These are phyloP conservation scores for Dalbergia oliveri DNA, from an alignment of 306 rosid species.

Conservation along the genomic window DNA sequence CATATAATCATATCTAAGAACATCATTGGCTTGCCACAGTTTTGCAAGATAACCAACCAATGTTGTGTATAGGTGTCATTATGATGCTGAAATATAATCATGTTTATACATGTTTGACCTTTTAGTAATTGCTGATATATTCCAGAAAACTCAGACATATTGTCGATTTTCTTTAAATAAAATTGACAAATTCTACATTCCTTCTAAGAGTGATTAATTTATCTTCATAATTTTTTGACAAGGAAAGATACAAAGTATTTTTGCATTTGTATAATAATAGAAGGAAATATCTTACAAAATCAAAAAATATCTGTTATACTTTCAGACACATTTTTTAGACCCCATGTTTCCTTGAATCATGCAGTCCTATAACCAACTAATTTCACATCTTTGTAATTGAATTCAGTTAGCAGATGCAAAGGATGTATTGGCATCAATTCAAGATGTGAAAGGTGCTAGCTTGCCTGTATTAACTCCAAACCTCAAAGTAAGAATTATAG, in stretches of 20 bases:
- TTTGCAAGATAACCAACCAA: constrained; percentile 9
- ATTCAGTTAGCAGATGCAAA: constrained; percentile 92
- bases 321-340: constrained; percentile 1
- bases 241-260: not conserved
- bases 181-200: not conserved
- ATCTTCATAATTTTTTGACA: not conserved
- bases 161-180: not conserved
- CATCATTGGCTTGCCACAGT: constrained; percentile 7
- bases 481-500: constrained; percentile 69
- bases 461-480: constrained; percentile 92
- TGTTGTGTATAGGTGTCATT: not conserved
- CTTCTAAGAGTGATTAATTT: not conserved
- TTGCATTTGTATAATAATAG: constrained; percentile 1
- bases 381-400: constrained; percentile 32
- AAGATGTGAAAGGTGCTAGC: constrained; percentile 69
- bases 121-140: constrained; percentile 1
- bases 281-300: constrained; percentile 14
- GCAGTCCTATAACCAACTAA: constrained; percentile 17
- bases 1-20: not conserved
- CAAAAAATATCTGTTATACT: constrained; percentile 21
- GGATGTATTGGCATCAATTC: constrained; percentile 80
- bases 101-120: constrained; percentile 28
- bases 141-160: not conserved
- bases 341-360: constrained; percentile 5
- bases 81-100: constrained; percentile 12